phyloP scores from a whole-genome alignment of 1,284 basidiomycete species.

The Gomphus bonarii region DNA sequence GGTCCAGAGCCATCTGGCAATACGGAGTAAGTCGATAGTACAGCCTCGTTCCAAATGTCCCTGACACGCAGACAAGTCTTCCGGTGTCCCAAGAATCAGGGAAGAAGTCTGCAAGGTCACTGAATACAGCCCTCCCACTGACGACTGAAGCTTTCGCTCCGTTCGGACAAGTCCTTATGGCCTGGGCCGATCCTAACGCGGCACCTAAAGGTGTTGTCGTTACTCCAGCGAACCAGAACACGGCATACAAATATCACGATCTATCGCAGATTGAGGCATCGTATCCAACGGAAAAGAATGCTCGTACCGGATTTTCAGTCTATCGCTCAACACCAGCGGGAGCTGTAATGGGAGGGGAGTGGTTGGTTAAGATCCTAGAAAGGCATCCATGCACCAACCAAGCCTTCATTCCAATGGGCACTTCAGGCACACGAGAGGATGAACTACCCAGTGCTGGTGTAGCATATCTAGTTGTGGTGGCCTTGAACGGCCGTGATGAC shows the following conservation, averaged over 20 bases:
- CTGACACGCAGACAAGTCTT: background rate
- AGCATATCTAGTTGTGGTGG: slow-evolving; percentile 76
- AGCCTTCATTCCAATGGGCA: slow-evolving; percentile 82
- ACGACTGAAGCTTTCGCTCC: slow-evolving; percentile 73
- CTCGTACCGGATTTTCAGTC: slow-evolving; percentile 59
- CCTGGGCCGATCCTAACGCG: slow-evolving; percentile 55
- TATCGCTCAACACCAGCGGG: slow-evolving; percentile 61
- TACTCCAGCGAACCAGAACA: slow-evolving; percentile 78
- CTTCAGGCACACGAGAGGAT: slow-evolving; percentile 28
- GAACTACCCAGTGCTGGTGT: slow-evolving; percentile 39
- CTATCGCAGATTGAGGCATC: slow-evolving; percentile 55
- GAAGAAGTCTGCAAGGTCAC: slow-evolving; percentile 4
- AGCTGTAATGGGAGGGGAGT: slow-evolving; percentile 35
- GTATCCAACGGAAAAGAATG: slow-evolving; percentile 46
- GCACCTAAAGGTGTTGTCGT: slow-evolving; percentile 59
- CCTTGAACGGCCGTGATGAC: slow-evolving; percentile 64
- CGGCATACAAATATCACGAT: slow-evolving; percentile 86
- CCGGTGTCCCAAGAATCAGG: slow-evolving; percentile 1
- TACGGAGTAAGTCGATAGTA: slow-evolving; percentile 1
- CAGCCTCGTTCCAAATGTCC: background rate
- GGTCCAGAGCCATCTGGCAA: background rate
- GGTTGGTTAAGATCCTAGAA: slow-evolving; percentile 55
- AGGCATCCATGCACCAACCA: slow-evolving; percentile 75
- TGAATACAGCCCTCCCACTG: slow-evolving; percentile 56
- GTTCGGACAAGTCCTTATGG: slow-evolving; percentile 84